Percentiles rank a stretch among this genome's conserved stretches.
These are phyloP conservation scores for Arctostaphylos glauca DNA, from an alignment of 148 eudicot genomes.

Conservation along the genomic window DNA sequence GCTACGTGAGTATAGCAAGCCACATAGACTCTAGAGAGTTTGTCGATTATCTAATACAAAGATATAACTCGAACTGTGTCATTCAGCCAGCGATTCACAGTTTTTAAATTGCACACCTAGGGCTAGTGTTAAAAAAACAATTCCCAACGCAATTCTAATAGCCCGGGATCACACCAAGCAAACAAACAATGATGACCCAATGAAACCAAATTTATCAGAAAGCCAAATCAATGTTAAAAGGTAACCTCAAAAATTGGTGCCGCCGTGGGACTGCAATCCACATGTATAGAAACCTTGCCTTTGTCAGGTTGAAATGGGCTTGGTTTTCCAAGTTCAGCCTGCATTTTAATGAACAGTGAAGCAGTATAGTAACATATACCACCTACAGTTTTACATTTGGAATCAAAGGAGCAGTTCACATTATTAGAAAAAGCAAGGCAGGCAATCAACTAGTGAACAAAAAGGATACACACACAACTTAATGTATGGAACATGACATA, in stretches of 20 bases:
- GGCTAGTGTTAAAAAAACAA: background rate
- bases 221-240: background rate
- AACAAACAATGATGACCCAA: background rate
- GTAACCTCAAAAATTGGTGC: constrained; percentile 75
- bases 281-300: constrained; percentile 75
- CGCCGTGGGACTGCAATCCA: constrained; percentile 91
- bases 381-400: background rate
- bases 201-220: background rate
- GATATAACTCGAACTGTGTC: constrained; percentile 3
- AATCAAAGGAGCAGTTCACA: background rate
- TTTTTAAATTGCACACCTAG: background rate
- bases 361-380: background rate
- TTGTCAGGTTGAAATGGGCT: constrained; percentile 64
- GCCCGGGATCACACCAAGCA: background rate
- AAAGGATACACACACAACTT: background rate
- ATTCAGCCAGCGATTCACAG: background rate
- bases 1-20: background rate
- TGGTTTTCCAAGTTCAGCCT: constrained; percentile 82
- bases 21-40: background rate
- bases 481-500: constrained; percentile 17
- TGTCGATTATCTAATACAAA: background rate
- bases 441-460: background rate
- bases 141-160: background rate
- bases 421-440: background rate
- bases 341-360: constrained; percentile 21